Evolutionary conservation across 2,329 filamentous ascomycete species (phyloP).

Genomic region (Thyridium curvatum): DNA sequence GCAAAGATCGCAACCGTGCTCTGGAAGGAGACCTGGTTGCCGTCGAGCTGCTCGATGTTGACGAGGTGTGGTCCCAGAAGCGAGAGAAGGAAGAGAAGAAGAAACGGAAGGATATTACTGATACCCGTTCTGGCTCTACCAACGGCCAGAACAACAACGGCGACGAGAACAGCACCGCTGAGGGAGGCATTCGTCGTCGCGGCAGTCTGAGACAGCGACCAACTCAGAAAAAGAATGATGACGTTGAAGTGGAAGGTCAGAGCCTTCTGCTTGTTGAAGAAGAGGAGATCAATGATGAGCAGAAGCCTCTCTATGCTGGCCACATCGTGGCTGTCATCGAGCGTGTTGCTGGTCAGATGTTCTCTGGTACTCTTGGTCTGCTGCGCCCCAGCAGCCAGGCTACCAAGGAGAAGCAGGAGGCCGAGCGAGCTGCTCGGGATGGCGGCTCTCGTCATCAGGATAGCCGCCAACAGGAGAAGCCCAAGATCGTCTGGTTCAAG

Average conservation of each 20-base stretch:
- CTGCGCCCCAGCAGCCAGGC: slow-evolving; percentile 95
- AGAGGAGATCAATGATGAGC: slow-evolving; percentile 97
- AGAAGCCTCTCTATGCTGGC: slow-evolving; percentile 94
- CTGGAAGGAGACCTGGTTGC: slow-evolving; percentile 94
- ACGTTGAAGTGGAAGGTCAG: slow-evolving; percentile 97
- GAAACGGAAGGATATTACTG: slow-evolving; percentile 98
- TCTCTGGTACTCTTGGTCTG: slow-evolving; percentile 90
- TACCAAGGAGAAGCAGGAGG: slow-evolving; percentile 98
- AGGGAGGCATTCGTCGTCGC: slow-evolving; percentile 84
- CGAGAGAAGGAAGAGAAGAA: slow-evolving; percentile 99
- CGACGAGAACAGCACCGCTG: slow-evolving; percentile 53
- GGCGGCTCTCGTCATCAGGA: slow-evolving; percentile 69
- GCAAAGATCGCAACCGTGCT: slow-evolving; percentile 96
- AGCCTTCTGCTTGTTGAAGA: slow-evolving; percentile 95
- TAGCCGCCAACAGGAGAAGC: slow-evolving; percentile 85
- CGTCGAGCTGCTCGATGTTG: slow-evolving; percentile 91
- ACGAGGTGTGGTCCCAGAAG: slow-evolving; percentile 98
- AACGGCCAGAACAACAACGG: slow-evolving; percentile 66
- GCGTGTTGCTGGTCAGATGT: slow-evolving; percentile 96
- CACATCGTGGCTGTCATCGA: slow-evolving; percentile 97
- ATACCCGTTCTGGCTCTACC: slow-evolving; percentile 72
- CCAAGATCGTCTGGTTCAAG: slow-evolving; percentile 99
- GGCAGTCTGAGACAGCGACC: slow-evolving; percentile 94
- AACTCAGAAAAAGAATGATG: slow-evolving; percentile 99
- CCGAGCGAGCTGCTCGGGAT: slow-evolving; percentile 86